Evolutionary conservation across 345 rosid species (phyloP), one percentile per base, ranked within the genome.

Genomic region (Sisymbrium irio): DNA sequence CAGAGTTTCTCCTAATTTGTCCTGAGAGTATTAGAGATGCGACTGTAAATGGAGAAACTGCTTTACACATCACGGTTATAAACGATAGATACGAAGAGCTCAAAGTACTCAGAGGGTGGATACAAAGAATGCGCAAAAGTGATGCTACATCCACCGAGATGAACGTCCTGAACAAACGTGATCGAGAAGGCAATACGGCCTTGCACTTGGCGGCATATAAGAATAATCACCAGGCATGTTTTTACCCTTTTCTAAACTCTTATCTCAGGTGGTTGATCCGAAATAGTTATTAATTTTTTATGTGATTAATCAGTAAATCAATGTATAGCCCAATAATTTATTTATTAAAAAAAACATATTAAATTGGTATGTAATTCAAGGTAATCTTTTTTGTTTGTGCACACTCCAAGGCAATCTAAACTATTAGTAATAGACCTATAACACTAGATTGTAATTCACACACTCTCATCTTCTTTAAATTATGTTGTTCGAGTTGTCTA

Each of bases 171-270:
- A 69, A 79, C 53, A 37, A 9, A 27, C n/a, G 51, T 4, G 39
- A 74, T 1, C 56, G 54, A 11, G 40, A 69, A 14, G 67, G 69
- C 9, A 59, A 70, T 69, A 75, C 77, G 3, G 60, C 60, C 14
- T 50, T 79, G 65, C 79, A 79, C 18, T 2, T 64, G 3, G 77
- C 77, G 3, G 75, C 64, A 0, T 40, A 39, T 22, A 3, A 3
- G 0, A 70, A 60, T 41, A 11, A 33, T 15, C 25, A 60, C 8
- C 9, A 78, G 83, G 66, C 41, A 72, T 41, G 49, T 22, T 51
- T 22, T 22, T 7, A 18, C 41, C 50, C 39, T 33, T 33, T 5
- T 32, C 5, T 32, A 4, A 33, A 33, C 36, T 33, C 25, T 22
- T 22, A 22, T 33, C 36, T 33, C 7, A 33, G 7, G 36, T 7